These are phyloP conservation scores for Mucor circinelloides DNA, from an alignment of 371 early-diverging fungal species.

Conservation along the genomic window DNA sequence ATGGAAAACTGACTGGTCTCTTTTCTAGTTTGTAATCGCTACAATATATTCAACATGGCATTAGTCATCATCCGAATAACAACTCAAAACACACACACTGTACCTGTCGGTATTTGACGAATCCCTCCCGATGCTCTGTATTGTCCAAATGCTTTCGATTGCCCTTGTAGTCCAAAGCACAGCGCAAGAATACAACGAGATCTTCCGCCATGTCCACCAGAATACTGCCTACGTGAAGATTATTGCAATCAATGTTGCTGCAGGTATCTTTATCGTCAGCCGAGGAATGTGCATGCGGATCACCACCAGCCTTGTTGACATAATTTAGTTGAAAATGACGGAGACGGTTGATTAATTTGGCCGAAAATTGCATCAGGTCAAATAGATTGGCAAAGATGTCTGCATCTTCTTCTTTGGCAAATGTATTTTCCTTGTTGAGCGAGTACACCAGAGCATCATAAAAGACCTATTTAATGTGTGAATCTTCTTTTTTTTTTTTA, in stretches of 20 bases:
- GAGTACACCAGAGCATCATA: conserved; percentile 32
- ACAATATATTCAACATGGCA: not conserved
- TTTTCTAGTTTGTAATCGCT: conserved; percentile 31
- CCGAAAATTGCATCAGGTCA: conserved; percentile 41
- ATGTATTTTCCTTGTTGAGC: conserved; percentile 17
- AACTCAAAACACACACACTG: not conserved
- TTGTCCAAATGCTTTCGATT: conserved; percentile 28
- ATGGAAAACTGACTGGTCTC: conserved; percentile 41
- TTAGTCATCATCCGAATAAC: not conserved
- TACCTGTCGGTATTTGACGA: conserved; percentile 23
- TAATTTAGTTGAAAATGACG: conserved; percentile 21
- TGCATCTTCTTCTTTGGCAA: conserved; percentile 16
- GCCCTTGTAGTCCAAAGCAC: conserved; percentile 41
- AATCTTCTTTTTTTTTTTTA: too few species aligned
- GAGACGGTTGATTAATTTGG: conserved; percentile 31
- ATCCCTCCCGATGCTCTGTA: conserved; percentile 24
- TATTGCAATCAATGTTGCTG: not conserved
- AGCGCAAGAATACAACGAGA: conserved; percentile 38
- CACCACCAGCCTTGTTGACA: not conserved
- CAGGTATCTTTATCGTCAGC: not conserved
- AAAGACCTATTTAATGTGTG: conserved; percentile 24
- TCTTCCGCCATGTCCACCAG: conserved; percentile 24
- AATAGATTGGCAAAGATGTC: conserved; percentile 39
- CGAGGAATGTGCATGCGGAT: too few species aligned
- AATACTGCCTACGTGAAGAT: not conserved